Evolutionary conservation across 2,329 filamentous ascomycete genomes (phyloP), one percentile per base, ranked within the genome.

Genomic region (Colletotrichum destructivum): DNA sequence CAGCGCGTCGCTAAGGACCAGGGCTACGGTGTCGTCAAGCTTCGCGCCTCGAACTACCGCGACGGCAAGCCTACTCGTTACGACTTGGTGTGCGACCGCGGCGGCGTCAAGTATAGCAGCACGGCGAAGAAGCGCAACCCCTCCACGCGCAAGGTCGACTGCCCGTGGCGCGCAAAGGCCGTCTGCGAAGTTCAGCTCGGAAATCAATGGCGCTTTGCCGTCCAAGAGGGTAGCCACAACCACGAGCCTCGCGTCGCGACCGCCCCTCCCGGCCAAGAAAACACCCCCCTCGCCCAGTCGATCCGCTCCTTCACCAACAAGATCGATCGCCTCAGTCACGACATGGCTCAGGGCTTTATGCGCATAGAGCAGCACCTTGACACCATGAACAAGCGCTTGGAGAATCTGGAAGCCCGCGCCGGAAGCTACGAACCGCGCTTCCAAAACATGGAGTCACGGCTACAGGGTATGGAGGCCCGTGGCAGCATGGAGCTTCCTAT

Each of bases 81-180:
- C 79, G 89, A 91, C 74, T 83, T 91, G 13, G 89, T 91, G 44
- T 91, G 89, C 80, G 89, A 91, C 74, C 88, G 89, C 51, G 89
- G 89, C 65, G 89, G 89, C 72, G 89, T 91, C 77, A 91, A 90
- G 80, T 91, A 91, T 81, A 89, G 84, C 81, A 90, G 88, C 80
- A 91, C 89, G 1, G 89, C 89, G 9, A 90, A 90, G 84, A 91
- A 90, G 82, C 87, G 89, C 68, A 90, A 89, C 75, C 89, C 89
- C 1, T 90, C 88, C 65, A 91, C 89, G 54, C 88, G 89, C 77
- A 91, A 91, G 80, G 88, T 91, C 66, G 89, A 91, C 78, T 91
- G 89, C 68, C 89, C 89, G 13, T 91, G 89, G 82, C 87, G 88
- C 63, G 89, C 89, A 66, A 91, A 91, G 81, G 89, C 89, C 31